Conservation (phyloP, 345 rosid genomes). For the Aquilaria sinensis region DNA sequence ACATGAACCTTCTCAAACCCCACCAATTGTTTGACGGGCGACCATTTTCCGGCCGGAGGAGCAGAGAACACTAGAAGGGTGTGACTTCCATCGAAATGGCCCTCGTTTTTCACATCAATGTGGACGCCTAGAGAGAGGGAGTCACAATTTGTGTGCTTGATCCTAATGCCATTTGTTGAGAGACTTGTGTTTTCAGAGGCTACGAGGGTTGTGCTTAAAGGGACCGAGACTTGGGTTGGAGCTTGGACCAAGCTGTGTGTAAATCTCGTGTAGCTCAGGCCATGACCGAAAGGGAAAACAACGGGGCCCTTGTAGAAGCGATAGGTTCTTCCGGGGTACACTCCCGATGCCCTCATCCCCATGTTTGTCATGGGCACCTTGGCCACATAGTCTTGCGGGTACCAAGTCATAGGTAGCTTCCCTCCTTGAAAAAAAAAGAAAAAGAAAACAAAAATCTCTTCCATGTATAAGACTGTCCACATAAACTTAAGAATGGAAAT, state of each 20-base stretch:
- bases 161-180: slow-evolving; percentile 31
- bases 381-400: slow-evolving; percentile 66
- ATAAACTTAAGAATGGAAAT: neutral
- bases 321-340: slow-evolving; percentile 90
- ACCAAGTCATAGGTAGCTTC: slow-evolving; percentile 92
- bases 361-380: slow-evolving; percentile 85
- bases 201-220: slow-evolving; percentile 28
- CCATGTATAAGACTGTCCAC: neutral
- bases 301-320: slow-evolving; percentile 93
- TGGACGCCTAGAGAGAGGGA: slow-evolving; percentile 35
- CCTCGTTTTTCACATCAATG: slow-evolving; percentile 62
- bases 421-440: slow-evolving; percentile 46
- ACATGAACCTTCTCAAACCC: slow-evolving; percentile 66
- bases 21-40: slow-evolving; percentile 49
- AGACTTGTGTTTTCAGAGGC: slow-evolving; percentile 26
- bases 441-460: too few species aligned
- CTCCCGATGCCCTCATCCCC: slow-evolving; percentile 60
- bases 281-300: slow-evolving; percentile 78
- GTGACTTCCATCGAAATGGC: slow-evolving; percentile 64
- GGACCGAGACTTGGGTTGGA: slow-evolving; percentile 37
- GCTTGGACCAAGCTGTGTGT: slow-evolving; percentile 35
- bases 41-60: slow-evolving; percentile 54
- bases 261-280: slow-evolving; percentile 60
- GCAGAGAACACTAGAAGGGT: slow-evolving; percentile 58
- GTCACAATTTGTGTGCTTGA: slow-evolving; percentile 53